These are phyloP conservation scores for Fusarium anguioides DNA, from an alignment of 2,329 filamentous ascomycete genomes.

Conservation along the genomic window DNA sequence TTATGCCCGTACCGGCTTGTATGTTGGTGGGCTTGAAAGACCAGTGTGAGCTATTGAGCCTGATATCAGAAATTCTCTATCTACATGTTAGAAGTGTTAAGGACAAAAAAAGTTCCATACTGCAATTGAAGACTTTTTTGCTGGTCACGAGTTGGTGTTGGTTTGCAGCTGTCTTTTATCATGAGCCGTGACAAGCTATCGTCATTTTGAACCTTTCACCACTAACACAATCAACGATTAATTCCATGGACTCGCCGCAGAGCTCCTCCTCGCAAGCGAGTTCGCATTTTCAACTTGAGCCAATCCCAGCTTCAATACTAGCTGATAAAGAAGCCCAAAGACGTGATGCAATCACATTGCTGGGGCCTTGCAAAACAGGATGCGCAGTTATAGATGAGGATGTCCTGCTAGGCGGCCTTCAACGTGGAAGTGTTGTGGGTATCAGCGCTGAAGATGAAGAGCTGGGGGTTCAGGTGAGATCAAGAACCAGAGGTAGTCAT, in stretches of 20 bases:
- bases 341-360: conserved; percentile 45
- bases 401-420: conserved; percentile 61
- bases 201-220: conserved; percentile 4
- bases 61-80: too few species aligned
- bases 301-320: conserved; percentile 58
- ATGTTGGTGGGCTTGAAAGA: background rate
- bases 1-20: background rate
- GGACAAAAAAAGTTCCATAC: background rate
- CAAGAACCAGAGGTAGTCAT: background rate
- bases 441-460: conserved; percentile 64
- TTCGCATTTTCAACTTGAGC: conserved; percentile 58
- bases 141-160: background rate
- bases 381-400: conserved; percentile 61
- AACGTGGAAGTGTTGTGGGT: conserved; percentile 64
- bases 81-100: background rate
- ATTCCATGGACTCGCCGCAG: conserved; percentile 1
- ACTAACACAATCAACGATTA: background rate
- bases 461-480: conserved; percentile 60
- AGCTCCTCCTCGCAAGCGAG: conserved; percentile 55
- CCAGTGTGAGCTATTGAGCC: background rate
- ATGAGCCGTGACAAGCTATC: background rate
- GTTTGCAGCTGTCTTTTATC: background rate
- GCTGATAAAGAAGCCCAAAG: conserved; percentile 53
- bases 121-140: background rate
- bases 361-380: conserved; percentile 55